phyloP scores from a whole-genome alignment of 352 stramenopile species.

The Elongisporangium senticosum region DNA sequence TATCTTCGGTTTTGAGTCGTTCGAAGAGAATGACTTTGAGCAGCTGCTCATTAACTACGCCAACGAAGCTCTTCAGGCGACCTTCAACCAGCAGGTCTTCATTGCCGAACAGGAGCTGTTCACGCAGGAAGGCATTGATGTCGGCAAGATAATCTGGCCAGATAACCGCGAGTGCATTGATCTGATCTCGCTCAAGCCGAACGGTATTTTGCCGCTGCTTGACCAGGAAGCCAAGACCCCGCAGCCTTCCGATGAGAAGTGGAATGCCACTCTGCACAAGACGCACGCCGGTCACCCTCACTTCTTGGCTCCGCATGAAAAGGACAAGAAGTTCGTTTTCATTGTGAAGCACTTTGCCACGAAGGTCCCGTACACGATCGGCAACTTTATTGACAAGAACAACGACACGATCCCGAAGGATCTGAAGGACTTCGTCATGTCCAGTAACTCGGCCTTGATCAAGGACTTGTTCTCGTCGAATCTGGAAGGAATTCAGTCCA shows the following conservation, averaged over 20 bases:
- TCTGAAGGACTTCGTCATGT: slow-evolving; percentile 85
- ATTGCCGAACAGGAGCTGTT: slow-evolving; percentile 84
- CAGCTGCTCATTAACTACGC: slow-evolving; percentile 89
- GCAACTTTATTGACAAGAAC: slow-evolving; percentile 97
- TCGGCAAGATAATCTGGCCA: slow-evolving; percentile 77
- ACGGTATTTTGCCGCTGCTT: slow-evolving; percentile 73
- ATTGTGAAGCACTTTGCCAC: slow-evolving; percentile 96
- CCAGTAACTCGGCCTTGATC: slow-evolving; percentile 69
- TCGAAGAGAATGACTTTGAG: slow-evolving; percentile 91
- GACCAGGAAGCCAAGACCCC: slow-evolving; percentile 79
- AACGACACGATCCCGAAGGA: slow-evolving; percentile 93
- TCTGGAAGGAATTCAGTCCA: slow-evolving; percentile 37
- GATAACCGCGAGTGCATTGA: slow-evolving; percentile 87
- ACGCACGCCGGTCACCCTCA: slow-evolving; percentile 62
- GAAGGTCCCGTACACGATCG: slow-evolving; percentile 91
- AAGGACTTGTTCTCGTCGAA: slow-evolving; percentile 77
- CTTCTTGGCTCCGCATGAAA: slow-evolving; percentile 76
- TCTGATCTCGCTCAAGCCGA: slow-evolving; percentile 73
- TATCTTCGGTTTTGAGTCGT: slow-evolving; percentile 98
- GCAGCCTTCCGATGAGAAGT: slow-evolving; percentile 82
- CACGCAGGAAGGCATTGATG: slow-evolving; percentile 70
- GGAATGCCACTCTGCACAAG: slow-evolving; percentile 79
- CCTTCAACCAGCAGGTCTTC: slow-evolving; percentile 89
- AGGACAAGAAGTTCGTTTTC: slow-evolving; percentile 92
- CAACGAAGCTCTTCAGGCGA: slow-evolving; percentile 85